Conservation (phyloP, 2,329 filamentous ascomycete species). For the Arthrobotrys sinensis region DNA sequence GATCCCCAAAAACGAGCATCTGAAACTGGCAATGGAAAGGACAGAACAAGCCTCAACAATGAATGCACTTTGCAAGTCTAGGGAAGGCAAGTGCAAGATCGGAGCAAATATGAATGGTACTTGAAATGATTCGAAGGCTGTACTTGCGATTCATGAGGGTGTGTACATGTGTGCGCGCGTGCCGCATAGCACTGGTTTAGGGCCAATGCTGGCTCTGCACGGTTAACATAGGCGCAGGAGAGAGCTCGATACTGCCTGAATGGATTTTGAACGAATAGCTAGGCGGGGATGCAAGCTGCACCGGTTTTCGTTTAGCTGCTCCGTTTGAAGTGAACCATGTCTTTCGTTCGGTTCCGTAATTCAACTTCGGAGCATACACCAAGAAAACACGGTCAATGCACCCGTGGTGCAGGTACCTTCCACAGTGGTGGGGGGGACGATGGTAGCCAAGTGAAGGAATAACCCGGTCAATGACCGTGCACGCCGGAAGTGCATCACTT, state of each 20-base stretch:
- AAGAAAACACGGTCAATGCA: constrained; percentile 6
- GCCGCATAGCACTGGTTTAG: constrained; percentile 28
- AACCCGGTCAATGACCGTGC: constrained; percentile 44
- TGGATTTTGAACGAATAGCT: neutral
- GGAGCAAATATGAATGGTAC: neutral
- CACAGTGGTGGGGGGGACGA: constrained; percentile 3
- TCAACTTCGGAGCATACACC: neutral
- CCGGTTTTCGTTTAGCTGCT: constrained; percentile 42
- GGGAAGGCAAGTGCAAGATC: neutral
- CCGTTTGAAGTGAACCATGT: neutral
- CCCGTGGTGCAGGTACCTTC: constrained; percentile 22
- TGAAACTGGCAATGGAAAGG: constrained; percentile 37
- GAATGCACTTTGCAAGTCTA: neutral
- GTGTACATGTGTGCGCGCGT: constrained; percentile 25
- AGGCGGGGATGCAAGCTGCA: constrained; percentile 3
- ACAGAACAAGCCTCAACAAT: neutral
- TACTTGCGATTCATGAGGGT: neutral
- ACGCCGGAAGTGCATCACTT: constrained; percentile 41
- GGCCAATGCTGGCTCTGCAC: constrained; percentile 25
- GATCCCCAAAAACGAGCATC: constrained; percentile 12
- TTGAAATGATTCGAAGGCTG: neutral
- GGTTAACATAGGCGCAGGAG: constrained; percentile 31
- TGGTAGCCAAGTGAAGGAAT: constrained; percentile 2
- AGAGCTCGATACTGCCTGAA: constrained; percentile 35
- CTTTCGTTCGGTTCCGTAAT: constrained; percentile 14